phyloP scores from a whole-genome alignment of 164 flowering plant genomes.

The Sedum album region DNA sequence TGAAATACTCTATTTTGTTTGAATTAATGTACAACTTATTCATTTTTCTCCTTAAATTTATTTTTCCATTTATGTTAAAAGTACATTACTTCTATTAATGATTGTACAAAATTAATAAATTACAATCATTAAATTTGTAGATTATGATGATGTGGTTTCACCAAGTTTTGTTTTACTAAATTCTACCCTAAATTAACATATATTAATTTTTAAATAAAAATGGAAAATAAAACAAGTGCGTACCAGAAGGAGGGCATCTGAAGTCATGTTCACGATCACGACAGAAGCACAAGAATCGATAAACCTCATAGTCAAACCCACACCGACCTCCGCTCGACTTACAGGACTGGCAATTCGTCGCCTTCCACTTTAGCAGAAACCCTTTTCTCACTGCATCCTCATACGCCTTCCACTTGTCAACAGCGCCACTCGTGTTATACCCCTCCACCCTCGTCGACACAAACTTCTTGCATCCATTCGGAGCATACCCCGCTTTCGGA shows the following conservation, averaged over 20 bases:
- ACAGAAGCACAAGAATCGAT: slow-evolving; percentile 3
- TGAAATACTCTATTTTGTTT: no score
- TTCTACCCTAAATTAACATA: neutral
- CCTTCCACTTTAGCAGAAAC: slow-evolving; percentile 41
- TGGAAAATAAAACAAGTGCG: neutral
- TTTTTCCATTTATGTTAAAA: no score
- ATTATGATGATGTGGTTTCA: no score
- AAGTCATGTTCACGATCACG: neutral
- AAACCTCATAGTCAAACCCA: slow-evolving; percentile 23
- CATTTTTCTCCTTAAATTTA: no score
- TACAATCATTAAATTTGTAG: no score
- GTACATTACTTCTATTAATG: no score
- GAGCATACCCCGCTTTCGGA: neutral
- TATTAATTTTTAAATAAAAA: neutral
- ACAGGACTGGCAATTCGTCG: slow-evolving; percentile 35
- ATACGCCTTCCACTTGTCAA: neutral
- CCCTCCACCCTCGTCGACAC: slow-evolving; percentile 10
- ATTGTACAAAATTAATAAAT: no score
- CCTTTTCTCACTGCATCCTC: slow-evolving; percentile 28
- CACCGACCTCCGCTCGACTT: slow-evolving; percentile 35
- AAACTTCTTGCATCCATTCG: neutral
- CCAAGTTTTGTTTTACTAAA: no score
- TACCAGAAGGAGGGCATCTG: neutral
- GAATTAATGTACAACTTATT: no score
- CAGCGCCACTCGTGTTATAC: neutral